phyloP scores from a whole-genome alignment of 768 basidiomycete species.

The Russula compacta region DNA sequence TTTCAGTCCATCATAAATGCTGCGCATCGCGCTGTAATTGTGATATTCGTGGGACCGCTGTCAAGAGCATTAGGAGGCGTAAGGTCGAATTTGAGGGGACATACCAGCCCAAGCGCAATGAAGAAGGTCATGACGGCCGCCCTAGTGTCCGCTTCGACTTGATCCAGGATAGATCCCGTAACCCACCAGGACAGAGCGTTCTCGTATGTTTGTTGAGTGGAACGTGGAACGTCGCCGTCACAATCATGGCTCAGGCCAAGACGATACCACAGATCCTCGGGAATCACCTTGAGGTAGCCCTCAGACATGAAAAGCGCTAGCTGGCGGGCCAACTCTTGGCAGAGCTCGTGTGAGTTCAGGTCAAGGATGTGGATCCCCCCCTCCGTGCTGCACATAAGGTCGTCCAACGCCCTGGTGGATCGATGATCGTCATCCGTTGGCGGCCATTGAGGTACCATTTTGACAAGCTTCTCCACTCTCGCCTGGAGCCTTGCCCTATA shows the following conservation, averaged over 20 bases:
- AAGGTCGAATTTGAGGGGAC: neutral
- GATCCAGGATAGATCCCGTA: slow-evolving; percentile 1
- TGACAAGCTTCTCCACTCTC: neutral
- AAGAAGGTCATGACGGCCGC: slow-evolving; percentile 10
- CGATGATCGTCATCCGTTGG: slow-evolving; percentile 1
- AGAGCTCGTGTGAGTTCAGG: slow-evolving; percentile 6
- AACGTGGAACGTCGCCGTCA: neutral
- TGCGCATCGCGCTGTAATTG: slow-evolving; percentile 28
- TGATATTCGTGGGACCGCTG: slow-evolving; percentile 13
- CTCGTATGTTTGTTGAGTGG: slow-evolving; percentile 13
- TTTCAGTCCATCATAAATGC: slow-evolving; percentile 22
- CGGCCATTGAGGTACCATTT: neutral
- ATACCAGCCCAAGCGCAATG: slow-evolving; percentile 7
- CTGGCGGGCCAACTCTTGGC: slow-evolving; percentile 12
- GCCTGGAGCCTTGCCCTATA: slow-evolving; percentile 2
- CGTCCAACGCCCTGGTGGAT: slow-evolving; percentile 1
- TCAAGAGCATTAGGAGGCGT: neutral
- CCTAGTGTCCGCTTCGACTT: slow-evolving; percentile 6
- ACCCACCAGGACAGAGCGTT: slow-evolving; percentile 11
- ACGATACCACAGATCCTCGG: slow-evolving; percentile 13
- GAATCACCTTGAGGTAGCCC: slow-evolving; percentile 8
- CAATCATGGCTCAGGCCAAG: neutral
- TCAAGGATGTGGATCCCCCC: neutral
- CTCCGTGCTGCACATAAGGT: neutral
- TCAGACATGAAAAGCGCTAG: slow-evolving; percentile 15